Conservation (phyloP, 495 filamentous ascomycete genomes). For the Echria macrotheca region DNA sequence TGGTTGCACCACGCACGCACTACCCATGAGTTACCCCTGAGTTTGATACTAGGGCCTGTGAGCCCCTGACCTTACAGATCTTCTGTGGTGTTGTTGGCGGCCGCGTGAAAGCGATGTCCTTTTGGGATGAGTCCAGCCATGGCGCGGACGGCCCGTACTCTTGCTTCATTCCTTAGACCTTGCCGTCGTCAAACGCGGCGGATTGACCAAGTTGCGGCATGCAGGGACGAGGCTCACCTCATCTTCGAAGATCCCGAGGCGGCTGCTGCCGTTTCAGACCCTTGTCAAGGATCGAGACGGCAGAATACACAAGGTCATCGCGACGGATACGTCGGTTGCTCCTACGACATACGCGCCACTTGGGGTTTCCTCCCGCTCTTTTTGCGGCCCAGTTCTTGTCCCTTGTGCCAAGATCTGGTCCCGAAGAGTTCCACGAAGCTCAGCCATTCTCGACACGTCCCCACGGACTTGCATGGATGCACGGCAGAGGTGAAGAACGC, state of each 20-base stretch:
- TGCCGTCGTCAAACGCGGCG: not conserved
- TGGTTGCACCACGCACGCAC: no score
- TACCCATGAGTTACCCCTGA: no score
- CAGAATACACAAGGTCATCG: not conserved
- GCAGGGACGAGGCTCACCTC: not conserved
- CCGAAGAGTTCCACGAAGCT: no score
- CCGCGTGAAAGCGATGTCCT: no score
- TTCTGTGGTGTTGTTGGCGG: no score
- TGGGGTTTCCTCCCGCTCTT: not conserved
- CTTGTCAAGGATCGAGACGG: not conserved
- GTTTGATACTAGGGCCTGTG: no score
- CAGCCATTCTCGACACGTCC: no score
- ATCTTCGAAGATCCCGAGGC: constrained; percentile 2
- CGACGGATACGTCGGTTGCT: not conserved
- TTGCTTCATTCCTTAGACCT: constrained; percentile 1
- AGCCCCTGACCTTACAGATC: no score
- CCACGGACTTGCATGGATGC: not conserved
- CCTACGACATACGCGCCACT: not conserved
- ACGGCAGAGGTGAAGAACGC: not conserved
- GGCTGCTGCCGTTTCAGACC: not conserved
- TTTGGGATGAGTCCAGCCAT: no score
- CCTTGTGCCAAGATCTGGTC: no score
- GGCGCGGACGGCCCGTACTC: no score
- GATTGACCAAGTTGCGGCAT: constrained; percentile 3
- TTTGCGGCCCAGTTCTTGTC: not conserved